Conservation (phyloP, 257 asterid species). For the Solanum arcanum region DNA sequence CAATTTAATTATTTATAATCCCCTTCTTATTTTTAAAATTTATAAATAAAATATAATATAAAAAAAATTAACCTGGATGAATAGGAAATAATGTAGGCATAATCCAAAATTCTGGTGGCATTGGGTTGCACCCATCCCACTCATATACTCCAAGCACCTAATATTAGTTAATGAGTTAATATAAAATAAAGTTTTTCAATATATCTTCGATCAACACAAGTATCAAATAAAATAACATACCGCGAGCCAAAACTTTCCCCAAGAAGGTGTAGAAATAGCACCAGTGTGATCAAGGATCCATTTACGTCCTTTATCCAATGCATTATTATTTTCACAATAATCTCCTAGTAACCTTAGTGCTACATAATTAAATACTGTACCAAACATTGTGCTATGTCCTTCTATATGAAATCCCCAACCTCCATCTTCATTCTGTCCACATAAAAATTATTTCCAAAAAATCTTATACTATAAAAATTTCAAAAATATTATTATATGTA, state of each 20-base stretch:
- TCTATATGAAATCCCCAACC: slow-evolving; percentile 54
- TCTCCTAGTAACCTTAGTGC: slow-evolving; percentile 29
- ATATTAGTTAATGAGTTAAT: neutral
- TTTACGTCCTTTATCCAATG: slow-evolving; percentile 18
- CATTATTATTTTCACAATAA: slow-evolving; percentile 8
- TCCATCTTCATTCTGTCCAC: slow-evolving; percentile 36
- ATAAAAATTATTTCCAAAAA: too few species aligned
- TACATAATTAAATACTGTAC: slow-evolving; percentile 23
- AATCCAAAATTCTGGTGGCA: slow-evolving; percentile 84
- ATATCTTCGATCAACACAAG: neutral
- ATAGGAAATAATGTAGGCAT: slow-evolving; percentile 66
- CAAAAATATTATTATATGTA: too few species aligned
- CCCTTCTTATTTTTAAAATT: neutral
- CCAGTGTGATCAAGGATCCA: slow-evolving; percentile 45
- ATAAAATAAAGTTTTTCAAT: neutral
- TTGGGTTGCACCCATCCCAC: slow-evolving; percentile 93
- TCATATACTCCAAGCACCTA: slow-evolving; percentile 86
- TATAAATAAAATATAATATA: neutral
- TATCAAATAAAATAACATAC: neutral
- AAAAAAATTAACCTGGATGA: slow-evolving; percentile 47
- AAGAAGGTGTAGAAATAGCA: slow-evolving; percentile 24
- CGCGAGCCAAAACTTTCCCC: slow-evolving; percentile 49
- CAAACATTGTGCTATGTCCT: slow-evolving; percentile 38
- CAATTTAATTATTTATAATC: neutral
- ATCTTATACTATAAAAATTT: too few species aligned